A percentile compares a stretch with the other conserved stretches of the same genome.
Evolutionary conservation across 495 filamentous ascomycete genomes (phyloP).

Genomic region (Hyaloscypha finlandica): DNA sequence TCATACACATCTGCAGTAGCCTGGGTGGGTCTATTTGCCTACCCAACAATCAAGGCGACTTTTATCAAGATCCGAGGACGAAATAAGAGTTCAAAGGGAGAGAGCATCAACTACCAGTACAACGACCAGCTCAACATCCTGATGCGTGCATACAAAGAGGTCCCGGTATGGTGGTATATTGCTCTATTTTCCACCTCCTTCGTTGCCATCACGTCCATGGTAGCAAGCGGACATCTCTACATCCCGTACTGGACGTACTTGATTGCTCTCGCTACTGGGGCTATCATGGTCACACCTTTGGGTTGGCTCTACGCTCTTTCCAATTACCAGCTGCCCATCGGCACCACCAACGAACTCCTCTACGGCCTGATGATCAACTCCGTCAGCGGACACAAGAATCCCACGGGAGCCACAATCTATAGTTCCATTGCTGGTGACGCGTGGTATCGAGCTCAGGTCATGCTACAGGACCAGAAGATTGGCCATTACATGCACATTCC

Average conservation of each 20-base stretch:
- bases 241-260: conserved; percentile 60
- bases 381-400: conserved; percentile 46
- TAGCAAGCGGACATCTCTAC: conserved; percentile 49
- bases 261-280: conserved; percentile 51
- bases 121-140: conserved; percentile 57
- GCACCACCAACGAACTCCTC: conserved; percentile 57
- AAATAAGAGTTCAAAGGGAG: conserved; percentile 29
- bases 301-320: conserved; percentile 58
- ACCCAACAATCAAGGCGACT: conserved; percentile 43
- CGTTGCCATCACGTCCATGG: conserved; percentile 46
- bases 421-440: conserved; percentile 45
- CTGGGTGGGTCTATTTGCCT: conserved; percentile 59
- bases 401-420: conserved; percentile 53
- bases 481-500: conserved; percentile 71
- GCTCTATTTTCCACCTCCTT: conserved; percentile 48
- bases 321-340: conserved; percentile 56
- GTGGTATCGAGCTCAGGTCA: conserved; percentile 53
- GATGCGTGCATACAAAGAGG: conserved; percentile 54
- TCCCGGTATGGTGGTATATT: conserved; percentile 57
- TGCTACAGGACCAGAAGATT: conserved; percentile 44
- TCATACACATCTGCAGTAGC: conserved; percentile 54
- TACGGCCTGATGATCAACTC: conserved; percentile 60
- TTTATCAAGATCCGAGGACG: conserved; percentile 42
- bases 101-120: conserved; percentile 53
- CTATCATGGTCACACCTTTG: conserved; percentile 53